Conservation (phyloP, 768 basidiomycete genomes). For the Trametes cingulata region DNA sequence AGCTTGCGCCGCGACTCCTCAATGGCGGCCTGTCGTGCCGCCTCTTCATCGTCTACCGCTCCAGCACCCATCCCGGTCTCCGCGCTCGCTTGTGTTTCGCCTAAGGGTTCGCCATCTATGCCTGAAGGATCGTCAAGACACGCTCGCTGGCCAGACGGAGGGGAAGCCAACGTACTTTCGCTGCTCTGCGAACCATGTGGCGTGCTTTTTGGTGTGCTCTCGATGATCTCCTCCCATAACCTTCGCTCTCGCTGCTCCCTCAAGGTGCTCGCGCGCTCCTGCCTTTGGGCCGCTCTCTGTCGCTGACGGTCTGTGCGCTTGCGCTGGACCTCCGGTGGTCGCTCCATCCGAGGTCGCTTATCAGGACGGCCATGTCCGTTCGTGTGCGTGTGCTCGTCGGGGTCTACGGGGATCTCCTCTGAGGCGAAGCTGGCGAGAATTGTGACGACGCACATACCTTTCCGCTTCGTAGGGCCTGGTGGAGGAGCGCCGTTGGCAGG, state of each 20-base stretch:
- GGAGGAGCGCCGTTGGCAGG: neutral
- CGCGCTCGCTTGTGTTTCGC: neutral
- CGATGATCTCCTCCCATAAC: constrained; percentile 8
- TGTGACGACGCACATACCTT: constrained; percentile 11
- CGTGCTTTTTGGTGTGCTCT: neutral
- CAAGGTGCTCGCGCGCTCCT: neutral
- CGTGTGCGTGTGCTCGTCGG: neutral
- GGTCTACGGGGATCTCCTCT: neutral
- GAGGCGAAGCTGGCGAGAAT: neutral
- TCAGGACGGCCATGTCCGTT: neutral
- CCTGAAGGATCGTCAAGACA: neutral
- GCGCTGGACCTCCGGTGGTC: neutral
- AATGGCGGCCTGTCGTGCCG: constrained; percentile 44
- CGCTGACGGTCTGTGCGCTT: constrained; percentile 16
- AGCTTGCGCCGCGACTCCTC: constrained; percentile 68
- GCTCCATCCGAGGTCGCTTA: constrained; percentile 20
- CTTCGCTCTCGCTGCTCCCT: constrained; percentile 7
- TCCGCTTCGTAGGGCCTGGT: constrained; percentile 13
- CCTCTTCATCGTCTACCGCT: constrained; percentile 33
- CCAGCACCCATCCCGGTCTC: neutral
- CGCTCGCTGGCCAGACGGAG: neutral
- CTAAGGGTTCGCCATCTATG: neutral
- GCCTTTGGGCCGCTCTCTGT: neutral
- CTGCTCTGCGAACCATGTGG: constrained; percentile 13
- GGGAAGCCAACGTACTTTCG: neutral